Evolutionary conservation across 495 filamentous ascomycete species (phyloP).

Genomic region (Beverwykella pulmonaria): DNA sequence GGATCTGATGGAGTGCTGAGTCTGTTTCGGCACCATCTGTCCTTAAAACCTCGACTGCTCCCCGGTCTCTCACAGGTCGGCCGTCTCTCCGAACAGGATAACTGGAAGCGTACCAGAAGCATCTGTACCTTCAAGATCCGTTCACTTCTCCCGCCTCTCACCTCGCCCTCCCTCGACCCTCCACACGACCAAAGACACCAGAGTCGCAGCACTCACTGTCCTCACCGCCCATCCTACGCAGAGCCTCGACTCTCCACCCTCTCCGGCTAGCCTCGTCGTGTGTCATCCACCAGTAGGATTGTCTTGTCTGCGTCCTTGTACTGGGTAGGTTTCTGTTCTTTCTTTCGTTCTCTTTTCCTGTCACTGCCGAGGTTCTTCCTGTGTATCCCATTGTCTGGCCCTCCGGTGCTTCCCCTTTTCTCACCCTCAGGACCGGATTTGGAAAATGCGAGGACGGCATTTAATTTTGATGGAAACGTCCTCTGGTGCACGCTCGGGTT

Average conservation of each 20-base stretch:
- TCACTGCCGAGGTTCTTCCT: neutral
- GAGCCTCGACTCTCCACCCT: constrained; percentile 1
- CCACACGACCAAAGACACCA: constrained; percentile 42
- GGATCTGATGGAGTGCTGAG: constrained; percentile 38
- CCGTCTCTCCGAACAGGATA: constrained; percentile 38
- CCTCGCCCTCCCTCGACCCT: neutral
- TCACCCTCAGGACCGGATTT: neutral
- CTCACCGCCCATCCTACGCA: constrained; percentile 3
- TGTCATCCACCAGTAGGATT: neutral
- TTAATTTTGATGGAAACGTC: neutral
- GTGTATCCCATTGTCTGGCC: no score
- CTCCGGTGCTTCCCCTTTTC: neutral
- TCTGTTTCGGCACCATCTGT: constrained; percentile 21
- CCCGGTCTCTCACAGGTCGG: constrained; percentile 38
- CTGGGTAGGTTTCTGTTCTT: constrained; percentile 1
- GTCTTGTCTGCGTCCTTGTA: neutral
- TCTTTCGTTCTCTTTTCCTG: neutral
- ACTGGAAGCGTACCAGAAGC: constrained; percentile 35
- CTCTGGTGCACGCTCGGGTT: no score
- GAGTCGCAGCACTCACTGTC: constrained; percentile 22
- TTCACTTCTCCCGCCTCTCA: constrained; percentile 20
- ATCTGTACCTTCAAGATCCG: constrained; percentile 29
- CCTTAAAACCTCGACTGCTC: constrained; percentile 34
- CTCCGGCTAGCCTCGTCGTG: constrained; percentile 7
- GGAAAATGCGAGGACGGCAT: neutral